phyloP scores from a whole-genome alignment of 78 protist genomes.

The Planoprotostelium fungivorum region DNA sequence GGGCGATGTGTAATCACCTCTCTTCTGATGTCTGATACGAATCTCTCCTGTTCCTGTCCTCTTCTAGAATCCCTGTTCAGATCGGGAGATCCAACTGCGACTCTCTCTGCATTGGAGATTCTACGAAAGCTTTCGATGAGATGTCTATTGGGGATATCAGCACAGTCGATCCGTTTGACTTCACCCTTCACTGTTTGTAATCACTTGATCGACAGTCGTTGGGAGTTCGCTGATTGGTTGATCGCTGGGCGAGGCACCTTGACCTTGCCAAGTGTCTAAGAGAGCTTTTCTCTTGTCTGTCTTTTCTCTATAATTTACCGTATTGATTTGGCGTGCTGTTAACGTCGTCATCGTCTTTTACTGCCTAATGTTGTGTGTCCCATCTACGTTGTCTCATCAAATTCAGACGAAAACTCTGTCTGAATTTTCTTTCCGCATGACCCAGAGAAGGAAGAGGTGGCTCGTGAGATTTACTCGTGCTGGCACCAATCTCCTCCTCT shows the following conservation, averaged over 20 bases:
- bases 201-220: not conserved
- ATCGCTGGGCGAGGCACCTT: not conserved
- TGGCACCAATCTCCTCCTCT: no score
- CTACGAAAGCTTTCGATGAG: not conserved
- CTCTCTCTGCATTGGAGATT: not conserved
- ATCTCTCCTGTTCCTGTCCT: not conserved
- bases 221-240: not conserved
- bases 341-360: not conserved
- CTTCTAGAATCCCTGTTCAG: not conserved
- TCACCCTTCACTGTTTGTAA: not conserved
- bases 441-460: no score
- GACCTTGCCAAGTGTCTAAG: not conserved
- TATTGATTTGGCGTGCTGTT: not conserved
- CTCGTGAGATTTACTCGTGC: no score
- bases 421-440: no score
- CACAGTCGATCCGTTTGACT: not conserved
- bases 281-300: not conserved
- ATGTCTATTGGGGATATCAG: not conserved
- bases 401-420: no score
- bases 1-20: not conserved
- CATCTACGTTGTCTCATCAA: no score
- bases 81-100: not conserved
- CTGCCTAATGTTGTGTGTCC: no score
- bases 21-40: not conserved
- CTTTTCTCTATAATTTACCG: not conserved